These are phyloP conservation scores for Phaeomoniella chlamydospora DNA, from an alignment of 2,329 filamentous ascomycete species.

Conservation along the genomic window DNA sequence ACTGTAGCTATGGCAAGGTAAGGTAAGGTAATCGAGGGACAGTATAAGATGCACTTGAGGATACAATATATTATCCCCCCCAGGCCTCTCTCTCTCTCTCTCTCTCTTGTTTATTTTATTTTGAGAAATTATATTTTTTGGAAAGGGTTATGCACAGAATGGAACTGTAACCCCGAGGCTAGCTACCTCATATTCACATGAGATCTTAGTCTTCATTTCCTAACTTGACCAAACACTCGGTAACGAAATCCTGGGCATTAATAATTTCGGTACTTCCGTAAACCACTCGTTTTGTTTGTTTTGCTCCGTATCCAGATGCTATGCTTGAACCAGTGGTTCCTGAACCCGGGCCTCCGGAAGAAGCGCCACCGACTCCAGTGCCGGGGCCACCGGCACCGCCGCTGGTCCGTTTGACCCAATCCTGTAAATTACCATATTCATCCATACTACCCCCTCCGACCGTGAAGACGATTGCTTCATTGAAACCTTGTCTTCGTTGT, in stretches of 20 bases:
- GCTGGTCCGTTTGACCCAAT: constrained; percentile 74
- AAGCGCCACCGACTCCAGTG: constrained; percentile 14
- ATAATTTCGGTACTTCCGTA: constrained; percentile 80
- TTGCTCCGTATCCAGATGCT: no score
- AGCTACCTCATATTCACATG: no score
- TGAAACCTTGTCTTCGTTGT: constrained; percentile 77
- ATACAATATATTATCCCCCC: no score
- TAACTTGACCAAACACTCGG: constrained; percentile 39
- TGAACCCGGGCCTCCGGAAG: constrained; percentile 13
- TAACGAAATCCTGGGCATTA: constrained; percentile 47
- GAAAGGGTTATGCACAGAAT: no score
- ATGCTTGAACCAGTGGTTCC: no score
- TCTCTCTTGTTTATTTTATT: no score
- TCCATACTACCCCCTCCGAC: constrained; percentile 97
- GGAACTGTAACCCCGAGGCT: no score
- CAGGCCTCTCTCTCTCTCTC: no score
- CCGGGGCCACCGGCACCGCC: constrained; percentile 37
- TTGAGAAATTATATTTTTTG: no score
- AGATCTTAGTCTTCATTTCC: constrained; percentile 40
- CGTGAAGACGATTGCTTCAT: constrained; percentile 84
- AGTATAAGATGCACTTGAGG: no score
- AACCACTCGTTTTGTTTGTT: constrained; percentile 64
- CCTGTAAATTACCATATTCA: constrained; percentile 92
- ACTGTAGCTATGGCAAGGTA: no score
- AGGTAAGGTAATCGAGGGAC: no score